phyloP scores from a whole-genome alignment of 2,329 filamentous ascomycete species.

The Thermothelomyces thermophilus region DNA sequence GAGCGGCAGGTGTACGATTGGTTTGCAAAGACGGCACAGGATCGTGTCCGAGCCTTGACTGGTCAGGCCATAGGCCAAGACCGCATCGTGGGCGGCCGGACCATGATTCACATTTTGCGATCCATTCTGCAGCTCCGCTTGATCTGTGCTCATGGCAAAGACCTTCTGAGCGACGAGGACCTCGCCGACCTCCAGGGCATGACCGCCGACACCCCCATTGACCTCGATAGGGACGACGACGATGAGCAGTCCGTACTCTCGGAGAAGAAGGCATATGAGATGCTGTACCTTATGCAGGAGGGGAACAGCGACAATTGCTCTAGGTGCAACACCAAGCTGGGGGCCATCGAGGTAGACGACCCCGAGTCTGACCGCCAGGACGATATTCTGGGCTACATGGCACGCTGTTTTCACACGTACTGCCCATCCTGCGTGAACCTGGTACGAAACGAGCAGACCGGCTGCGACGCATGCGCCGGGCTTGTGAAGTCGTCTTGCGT shows the following conservation, averaged over 20 bases:
- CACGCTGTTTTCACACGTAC: constrained; percentile 79
- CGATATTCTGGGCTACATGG: constrained; percentile 69
- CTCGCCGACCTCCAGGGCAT: constrained; percentile 72
- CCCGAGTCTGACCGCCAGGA: constrained; percentile 54
- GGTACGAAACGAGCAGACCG: constrained; percentile 44
- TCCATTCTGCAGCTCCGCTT: constrained; percentile 83
- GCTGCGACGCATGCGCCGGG: constrained; percentile 15
- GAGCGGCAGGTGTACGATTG: constrained; percentile 76
- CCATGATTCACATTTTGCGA: constrained; percentile 90
- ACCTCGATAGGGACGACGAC: constrained; percentile 73
- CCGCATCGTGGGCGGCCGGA: constrained; percentile 68
- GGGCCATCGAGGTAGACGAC: constrained; percentile 47
- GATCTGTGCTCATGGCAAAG: constrained; percentile 89
- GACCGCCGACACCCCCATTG: constrained; percentile 79
- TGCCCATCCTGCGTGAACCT: constrained; percentile 65
- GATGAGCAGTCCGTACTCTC: constrained; percentile 52
- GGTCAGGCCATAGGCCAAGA: constrained; percentile 46
- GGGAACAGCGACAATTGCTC: constrained; percentile 70
- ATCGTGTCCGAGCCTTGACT: constrained; percentile 70
- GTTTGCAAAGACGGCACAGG: constrained; percentile 74
- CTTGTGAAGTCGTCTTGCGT: constrained; percentile 52
- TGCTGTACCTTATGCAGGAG: constrained; percentile 77
- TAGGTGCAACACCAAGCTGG: constrained; percentile 60
- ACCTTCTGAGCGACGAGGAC: constrained; percentile 79
- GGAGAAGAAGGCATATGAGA: constrained; percentile 72